Evolutionary conservation across 352 stramenopile species (phyloP).

Genomic region (Globisporangium emineosum): DNA sequence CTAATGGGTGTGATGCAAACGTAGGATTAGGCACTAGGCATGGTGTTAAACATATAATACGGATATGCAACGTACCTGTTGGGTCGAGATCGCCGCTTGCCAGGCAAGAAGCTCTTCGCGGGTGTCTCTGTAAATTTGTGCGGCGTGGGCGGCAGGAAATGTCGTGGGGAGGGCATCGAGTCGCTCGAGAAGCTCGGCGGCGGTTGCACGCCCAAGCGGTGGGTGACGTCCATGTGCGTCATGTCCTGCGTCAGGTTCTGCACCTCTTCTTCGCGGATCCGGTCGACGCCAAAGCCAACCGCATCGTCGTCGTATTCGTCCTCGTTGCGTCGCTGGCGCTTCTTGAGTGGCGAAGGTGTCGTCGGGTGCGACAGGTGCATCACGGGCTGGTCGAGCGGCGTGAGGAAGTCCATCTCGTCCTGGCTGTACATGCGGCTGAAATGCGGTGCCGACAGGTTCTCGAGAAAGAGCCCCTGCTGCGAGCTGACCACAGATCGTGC

Average conservation of each 20-base stretch:
- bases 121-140: slow-evolving; percentile 20
- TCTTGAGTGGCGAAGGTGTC: slow-evolving; percentile 81
- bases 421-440: slow-evolving; percentile 69
- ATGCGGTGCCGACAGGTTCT: slow-evolving; percentile 27
- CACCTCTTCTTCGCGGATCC: slow-evolving; percentile 58
- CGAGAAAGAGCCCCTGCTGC: slow-evolving; percentile 32
- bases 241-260: slow-evolving; percentile 74
- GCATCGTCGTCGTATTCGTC: background rate
- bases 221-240: slow-evolving; percentile 69
- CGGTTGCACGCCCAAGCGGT: slow-evolving; percentile 14
- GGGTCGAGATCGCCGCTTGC: slow-evolving; percentile 26
- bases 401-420: slow-evolving; percentile 85
- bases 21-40: background rate
- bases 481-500: slow-evolving; percentile 16
- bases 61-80: slow-evolving; percentile 1
- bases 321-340: slow-evolving; percentile 47
- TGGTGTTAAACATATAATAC: background rate
- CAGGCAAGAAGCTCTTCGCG: slow-evolving; percentile 21
- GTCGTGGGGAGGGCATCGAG: slow-evolving; percentile 36
- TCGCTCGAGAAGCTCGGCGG: slow-evolving; percentile 55
- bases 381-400: slow-evolving; percentile 77
- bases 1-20: background rate
- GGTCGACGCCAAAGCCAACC: slow-evolving; percentile 19
- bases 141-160: slow-evolving; percentile 36
- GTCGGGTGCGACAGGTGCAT: slow-evolving; percentile 79